phyloP scores from a whole-genome alignment of 2,329 filamentous ascomycete genomes.

The Fusarium acutatum region DNA sequence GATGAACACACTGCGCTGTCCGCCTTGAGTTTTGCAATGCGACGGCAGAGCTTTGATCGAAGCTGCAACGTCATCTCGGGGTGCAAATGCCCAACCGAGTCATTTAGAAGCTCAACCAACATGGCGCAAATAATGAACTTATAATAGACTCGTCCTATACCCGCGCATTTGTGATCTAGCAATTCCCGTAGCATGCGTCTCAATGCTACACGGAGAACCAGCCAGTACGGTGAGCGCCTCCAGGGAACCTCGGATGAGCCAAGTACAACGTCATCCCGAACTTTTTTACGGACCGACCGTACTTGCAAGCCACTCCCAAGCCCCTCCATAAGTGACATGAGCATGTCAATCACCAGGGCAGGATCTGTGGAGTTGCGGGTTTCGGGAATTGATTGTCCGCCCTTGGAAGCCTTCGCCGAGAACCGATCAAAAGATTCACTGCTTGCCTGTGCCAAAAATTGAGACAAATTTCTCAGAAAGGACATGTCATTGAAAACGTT shows the following conservation, averaged over 20 bases:
- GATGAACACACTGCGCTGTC: background rate
- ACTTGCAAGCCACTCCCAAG: conserved; percentile 54
- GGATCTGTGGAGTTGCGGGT: conserved; percentile 66
- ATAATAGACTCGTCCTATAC: conserved; percentile 56
- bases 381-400: conserved; percentile 58
- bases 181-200: conserved; percentile 59
- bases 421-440: conserved; percentile 62
- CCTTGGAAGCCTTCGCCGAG: conserved; percentile 61
- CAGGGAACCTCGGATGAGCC: conserved; percentile 61
- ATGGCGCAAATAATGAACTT: conserved; percentile 65
- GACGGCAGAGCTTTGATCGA: conserved; percentile 62
- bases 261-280: conserved; percentile 70
- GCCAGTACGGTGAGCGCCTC: conserved; percentile 69
- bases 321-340: conserved; percentile 68
- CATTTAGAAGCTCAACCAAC: conserved; percentile 56
- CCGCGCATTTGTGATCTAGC: conserved; percentile 42
- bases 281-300: conserved; percentile 60
- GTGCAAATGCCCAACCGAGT: conserved; percentile 35
- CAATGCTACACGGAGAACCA: conserved; percentile 66
- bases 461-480: conserved; percentile 59
- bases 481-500: conserved; percentile 29
- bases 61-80: conserved; percentile 34
- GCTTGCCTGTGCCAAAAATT: conserved; percentile 65
- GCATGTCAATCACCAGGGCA: conserved; percentile 64
- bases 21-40: conserved; percentile 65